Conservation (phyloP, 345 rosid genomes). For the Populus alba region DNA sequence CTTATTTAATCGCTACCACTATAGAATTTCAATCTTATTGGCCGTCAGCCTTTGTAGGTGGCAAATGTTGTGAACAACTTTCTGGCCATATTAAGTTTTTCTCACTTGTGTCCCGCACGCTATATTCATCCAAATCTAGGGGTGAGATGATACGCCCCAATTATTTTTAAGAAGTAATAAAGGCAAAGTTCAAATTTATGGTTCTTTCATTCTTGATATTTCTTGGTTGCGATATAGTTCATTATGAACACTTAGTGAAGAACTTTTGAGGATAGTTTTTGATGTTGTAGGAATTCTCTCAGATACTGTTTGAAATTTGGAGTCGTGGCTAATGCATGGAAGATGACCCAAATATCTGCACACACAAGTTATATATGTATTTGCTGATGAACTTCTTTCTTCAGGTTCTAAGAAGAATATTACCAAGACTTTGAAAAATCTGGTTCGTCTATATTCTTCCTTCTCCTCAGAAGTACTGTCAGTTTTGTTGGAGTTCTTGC, state of each 20-base stretch:
- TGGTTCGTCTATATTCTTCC: slow-evolving; percentile 59
- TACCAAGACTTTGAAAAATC: slow-evolving; percentile 48
- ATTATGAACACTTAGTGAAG: not conserved
- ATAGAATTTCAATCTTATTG: slow-evolving; percentile 4
- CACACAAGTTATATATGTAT: slow-evolving; percentile 6
- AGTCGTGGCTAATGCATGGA: not conserved
- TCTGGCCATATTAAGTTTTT: slow-evolving; percentile 38
- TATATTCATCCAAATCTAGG: slow-evolving; percentile 33
- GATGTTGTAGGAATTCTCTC: not conserved
- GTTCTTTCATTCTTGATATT: not conserved
- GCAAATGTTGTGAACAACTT: slow-evolving; percentile 24
- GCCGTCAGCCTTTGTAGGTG: slow-evolving; percentile 17
- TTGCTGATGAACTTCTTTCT: slow-evolving; percentile 22
- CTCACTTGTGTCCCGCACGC: slow-evolving; percentile 34
- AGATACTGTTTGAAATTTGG: not conserved
- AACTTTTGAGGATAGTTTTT: not conserved
- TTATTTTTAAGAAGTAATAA: not conserved
- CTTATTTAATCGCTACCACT: not conserved
- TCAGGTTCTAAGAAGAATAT: slow-evolving; percentile 63
- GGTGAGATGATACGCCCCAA: slow-evolving; percentile 20
- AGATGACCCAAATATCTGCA: not conserved
- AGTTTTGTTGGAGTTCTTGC: slow-evolving; percentile 56
- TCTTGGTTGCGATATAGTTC: not conserved
- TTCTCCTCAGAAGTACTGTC: slow-evolving; percentile 71
- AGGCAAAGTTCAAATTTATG: not conserved